Conservation (phyloP, 352 stramenopile genomes). For the Pythium rhizo-oryzae region DNA sequence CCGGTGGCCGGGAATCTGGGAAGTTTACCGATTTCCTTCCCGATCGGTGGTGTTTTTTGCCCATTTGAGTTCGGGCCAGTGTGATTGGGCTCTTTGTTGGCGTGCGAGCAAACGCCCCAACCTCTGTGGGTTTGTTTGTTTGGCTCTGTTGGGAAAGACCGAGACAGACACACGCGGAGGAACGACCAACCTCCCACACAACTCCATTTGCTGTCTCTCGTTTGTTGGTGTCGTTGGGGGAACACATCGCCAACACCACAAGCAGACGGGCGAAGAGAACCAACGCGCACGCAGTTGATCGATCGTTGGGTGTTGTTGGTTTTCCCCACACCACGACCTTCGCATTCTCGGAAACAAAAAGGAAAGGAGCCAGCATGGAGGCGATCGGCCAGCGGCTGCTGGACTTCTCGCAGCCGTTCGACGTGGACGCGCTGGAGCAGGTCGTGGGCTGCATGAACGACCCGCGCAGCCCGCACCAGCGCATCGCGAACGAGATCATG, state of each 20-base stretch:
- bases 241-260: background rate
- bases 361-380: constrained; percentile 63
- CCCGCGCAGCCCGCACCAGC: constrained; percentile 92
- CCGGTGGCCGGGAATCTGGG: constrained; percentile 6
- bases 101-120: constrained; percentile 9
- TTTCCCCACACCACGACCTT: too few species aligned
- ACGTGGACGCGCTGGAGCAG: constrained; percentile 96
- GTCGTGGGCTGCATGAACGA: constrained; percentile 97
- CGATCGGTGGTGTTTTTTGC: constrained; percentile 18
- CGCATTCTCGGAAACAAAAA: too few species aligned
- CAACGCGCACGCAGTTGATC: background rate
- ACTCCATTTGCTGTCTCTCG: background rate
- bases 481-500: constrained; percentile 93
- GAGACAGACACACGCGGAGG: background rate
- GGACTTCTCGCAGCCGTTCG: constrained; percentile 95
- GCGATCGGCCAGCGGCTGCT: constrained; percentile 90
- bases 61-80: constrained; percentile 17
- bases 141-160: constrained; percentile 6
- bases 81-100: constrained; percentile 18
- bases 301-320: background rate
- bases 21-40: constrained; percentile 12
- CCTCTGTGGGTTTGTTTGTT: background rate
- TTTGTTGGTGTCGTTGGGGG: background rate
- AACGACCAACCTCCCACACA: background rate
- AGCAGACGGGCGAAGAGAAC: background rate